phyloP scores from a whole-genome alignment of 768 basidiomycete species.

The Tylopilus felleus region DNA sequence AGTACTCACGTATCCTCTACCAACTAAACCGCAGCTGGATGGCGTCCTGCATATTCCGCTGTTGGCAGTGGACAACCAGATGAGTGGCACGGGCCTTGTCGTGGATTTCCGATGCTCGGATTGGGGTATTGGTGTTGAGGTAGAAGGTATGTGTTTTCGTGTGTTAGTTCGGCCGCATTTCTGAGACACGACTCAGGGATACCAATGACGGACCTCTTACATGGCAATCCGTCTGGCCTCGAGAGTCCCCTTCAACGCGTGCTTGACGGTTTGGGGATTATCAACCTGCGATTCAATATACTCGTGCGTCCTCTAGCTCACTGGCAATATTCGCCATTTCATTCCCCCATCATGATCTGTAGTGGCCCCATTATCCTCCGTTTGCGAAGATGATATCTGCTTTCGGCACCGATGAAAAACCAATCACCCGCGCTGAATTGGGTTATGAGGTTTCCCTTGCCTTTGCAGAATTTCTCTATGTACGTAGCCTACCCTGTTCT shows the following conservation, averaged over 20 bases:
- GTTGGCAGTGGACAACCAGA: conserved; percentile 22
- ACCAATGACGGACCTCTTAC: conserved; percentile 25
- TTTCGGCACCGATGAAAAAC: conserved; percentile 14
- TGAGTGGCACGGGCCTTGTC: conserved; percentile 16
- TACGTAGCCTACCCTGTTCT: conserved; percentile 11
- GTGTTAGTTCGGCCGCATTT: background rate
- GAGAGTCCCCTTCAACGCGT: conserved; percentile 19
- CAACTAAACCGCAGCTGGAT: conserved; percentile 18
- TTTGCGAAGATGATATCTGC: conserved; percentile 25
- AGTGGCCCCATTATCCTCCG: conserved; percentile 28
- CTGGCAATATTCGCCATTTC: background rate
- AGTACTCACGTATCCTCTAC: conserved; percentile 19
- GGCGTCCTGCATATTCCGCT: conserved; percentile 22
- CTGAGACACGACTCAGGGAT: conserved; percentile 14
- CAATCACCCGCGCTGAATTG: conserved; percentile 22
- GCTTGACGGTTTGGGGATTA: conserved; percentile 19
- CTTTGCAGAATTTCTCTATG: conserved; percentile 30
- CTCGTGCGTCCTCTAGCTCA: conserved; percentile 13
- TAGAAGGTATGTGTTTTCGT: conserved; percentile 16
- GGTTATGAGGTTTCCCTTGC: conserved; percentile 29
- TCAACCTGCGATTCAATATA: conserved; percentile 20
- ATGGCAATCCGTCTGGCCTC: conserved; percentile 18
- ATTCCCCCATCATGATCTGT: background rate
- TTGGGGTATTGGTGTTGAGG: conserved; percentile 21
- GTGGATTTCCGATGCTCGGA: conserved; percentile 21